phyloP scores from a whole-genome alignment of 192 early-diverging fungal species.

The Linnemannia exigua region DNA sequence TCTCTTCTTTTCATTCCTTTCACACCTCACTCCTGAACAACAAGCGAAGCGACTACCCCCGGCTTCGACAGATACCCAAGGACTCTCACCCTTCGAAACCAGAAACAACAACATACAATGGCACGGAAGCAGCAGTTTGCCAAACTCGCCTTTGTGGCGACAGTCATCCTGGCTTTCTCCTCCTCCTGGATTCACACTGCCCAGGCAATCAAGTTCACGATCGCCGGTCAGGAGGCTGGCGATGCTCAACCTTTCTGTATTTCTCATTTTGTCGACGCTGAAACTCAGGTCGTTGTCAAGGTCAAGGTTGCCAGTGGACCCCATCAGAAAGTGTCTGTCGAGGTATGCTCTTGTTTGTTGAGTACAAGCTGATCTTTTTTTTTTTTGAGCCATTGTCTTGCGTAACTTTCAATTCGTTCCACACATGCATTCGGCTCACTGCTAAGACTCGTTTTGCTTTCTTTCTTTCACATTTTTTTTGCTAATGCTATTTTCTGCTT shows the following conservation, averaged over 20 bases:
- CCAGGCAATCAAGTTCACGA: conserved; percentile 85
- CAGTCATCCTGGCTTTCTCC: conserved; percentile 36
- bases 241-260: conserved; percentile 72
- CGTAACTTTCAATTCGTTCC: background rate
- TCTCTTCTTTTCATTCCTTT: background rate
- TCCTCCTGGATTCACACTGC: conserved; percentile 24
- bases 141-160: conserved; percentile 21
- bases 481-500: background rate
- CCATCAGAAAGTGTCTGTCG: conserved; percentile 78
- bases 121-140: conserved; percentile 26
- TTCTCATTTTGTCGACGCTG: conserved; percentile 80
- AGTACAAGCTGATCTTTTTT: background rate
- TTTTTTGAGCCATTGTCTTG: background rate
- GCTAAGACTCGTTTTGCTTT: background rate
- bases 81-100: background rate
- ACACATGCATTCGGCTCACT: background rate
- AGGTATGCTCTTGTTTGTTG: conserved; percentile 57
- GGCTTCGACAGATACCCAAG: background rate
- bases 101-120: conserved; percentile 20
- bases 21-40: background rate
- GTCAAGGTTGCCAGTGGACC: conserved; percentile 79
- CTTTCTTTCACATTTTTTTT: too few species aligned
- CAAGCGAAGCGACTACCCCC: background rate
- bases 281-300: conserved; percentile 78
- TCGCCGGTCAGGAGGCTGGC: conserved; percentile 66